Evolutionary conservation across 2,329 filamentous ascomycete genomes (phyloP), one percentile per base, ranked within the genome.

Genomic region (Aspergillus alliaceus): DNA sequence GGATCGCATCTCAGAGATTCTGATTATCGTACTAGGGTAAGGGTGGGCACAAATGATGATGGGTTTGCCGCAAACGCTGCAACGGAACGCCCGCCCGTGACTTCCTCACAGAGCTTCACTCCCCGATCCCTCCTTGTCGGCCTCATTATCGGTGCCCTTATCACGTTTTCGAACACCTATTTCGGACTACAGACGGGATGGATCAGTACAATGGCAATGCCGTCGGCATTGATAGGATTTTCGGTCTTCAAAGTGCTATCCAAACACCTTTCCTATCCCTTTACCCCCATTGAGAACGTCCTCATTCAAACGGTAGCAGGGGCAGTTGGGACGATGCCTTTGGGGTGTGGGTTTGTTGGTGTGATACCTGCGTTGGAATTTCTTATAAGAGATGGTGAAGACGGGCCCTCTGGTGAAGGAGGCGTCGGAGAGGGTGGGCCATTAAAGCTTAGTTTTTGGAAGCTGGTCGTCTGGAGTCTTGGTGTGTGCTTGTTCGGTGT

Each of bases 111-210:
- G 59, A 92, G 91, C 77, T 97, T 99, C 77, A 98, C 95, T 0
- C 57, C 88, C 25, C 88, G 95, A 55, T 91, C 91, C 51, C 82
- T 98, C 37, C 71, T 86, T 5, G 91, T 90, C 27, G 95, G 95
- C 15, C 80, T 96, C 6, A 79, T 85, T 3, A 95, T 99, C 61
- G 95, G 95, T 39, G 85, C 95, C 4, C 81, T 98, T 54, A 96
- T 98, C 69, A 95, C 90, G 71, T 96, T 96, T 73, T 96, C 91
- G 52, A 99, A 99, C 72, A 97, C 96, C 81, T 99, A 98, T 75
- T 99, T 99, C 72, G 95, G 95, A n/a, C 81, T 99, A 31, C 95
- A 98, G 77, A 96, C 91, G 27, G 87, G 87, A 63, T 90, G 87
- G 87, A 84, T 90, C 35, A 86, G 88, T 68, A 90, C 91, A 64